These are phyloP conservation scores for Xylaria sp. DNA, from an alignment of 495 filamentous ascomycete species.

Conservation along the genomic window DNA sequence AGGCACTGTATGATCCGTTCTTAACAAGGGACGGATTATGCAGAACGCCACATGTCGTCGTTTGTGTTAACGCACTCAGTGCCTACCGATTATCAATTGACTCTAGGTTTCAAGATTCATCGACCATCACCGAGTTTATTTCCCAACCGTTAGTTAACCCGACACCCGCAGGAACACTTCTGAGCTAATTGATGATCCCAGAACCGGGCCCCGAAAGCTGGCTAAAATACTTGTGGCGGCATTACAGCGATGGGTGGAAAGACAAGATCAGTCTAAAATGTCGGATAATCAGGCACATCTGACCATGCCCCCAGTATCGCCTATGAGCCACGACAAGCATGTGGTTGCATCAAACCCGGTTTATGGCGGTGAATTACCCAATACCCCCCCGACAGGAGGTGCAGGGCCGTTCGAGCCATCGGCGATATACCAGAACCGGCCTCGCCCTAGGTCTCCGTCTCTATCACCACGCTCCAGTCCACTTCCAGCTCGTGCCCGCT, in stretches of 20 bases:
- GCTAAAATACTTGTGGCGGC: conserved; percentile 58
- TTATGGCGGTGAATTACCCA: not conserved
- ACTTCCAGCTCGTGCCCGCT: not conserved
- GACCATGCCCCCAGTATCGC: not conserved
- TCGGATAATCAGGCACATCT: not conserved
- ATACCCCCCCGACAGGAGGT: not conserved
- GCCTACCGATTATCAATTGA: conserved; percentile 32
- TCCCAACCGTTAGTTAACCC: conserved; percentile 42
- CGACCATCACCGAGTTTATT: conserved; percentile 37
- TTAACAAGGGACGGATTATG: conserved; percentile 1
- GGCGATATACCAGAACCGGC: not conserved
- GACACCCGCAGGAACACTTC: not conserved
- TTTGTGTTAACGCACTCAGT: conserved; percentile 38
- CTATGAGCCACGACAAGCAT: not conserved
- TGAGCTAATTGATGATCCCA: conserved; percentile 19
- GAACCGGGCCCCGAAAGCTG: conserved; percentile 67
- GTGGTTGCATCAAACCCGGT: not conserved
- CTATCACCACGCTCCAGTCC: conserved; percentile 17
- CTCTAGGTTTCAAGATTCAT: conserved; percentile 29
- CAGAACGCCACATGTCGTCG: conserved; percentile 27
- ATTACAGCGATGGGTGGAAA: conserved; percentile 38
- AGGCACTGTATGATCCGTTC: conserved; percentile 7
- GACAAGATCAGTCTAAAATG: conserved; percentile 14
- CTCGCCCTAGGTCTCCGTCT: conserved; percentile 5
- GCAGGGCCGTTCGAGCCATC: not conserved